Evolutionary conservation across 306 rosid genomes (phyloP).

Genomic region (Fagus sylvatica): DNA sequence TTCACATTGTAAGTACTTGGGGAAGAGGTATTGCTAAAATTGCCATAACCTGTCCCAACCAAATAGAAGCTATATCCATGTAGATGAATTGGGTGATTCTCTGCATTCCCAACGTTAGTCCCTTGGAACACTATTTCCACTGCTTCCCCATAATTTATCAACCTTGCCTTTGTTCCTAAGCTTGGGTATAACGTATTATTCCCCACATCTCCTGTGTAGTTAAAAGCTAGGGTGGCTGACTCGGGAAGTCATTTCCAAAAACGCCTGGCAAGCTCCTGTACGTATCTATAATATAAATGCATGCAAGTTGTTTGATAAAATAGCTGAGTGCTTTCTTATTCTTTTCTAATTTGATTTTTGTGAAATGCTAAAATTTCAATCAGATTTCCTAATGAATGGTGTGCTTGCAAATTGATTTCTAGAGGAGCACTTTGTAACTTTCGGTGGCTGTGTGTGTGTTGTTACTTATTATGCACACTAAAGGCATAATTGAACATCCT

Average conservation of each 20-base stretch:
- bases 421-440: too few species aligned
- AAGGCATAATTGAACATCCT: too few species aligned
- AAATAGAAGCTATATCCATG: conserved; percentile 49
- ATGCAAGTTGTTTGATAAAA: too few species aligned
- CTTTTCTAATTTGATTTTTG: not conserved
- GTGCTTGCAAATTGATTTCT: too few species aligned
- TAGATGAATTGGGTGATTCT: conserved; percentile 54
- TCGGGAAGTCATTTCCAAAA: conserved; percentile 30
- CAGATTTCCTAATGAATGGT: too few species aligned
- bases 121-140: conserved; percentile 54
- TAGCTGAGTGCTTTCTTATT: too few species aligned
- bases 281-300: too few species aligned
- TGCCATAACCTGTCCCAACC: conserved; percentile 40
- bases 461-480: too few species aligned
- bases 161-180: conserved; percentile 24
- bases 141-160: conserved; percentile 28
- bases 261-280: conserved; percentile 36
- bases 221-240: conserved; percentile 24
- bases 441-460: too few species aligned
- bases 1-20: conserved; percentile 30
- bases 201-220: conserved; percentile 42
- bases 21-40: conserved; percentile 8
- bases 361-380: too few species aligned
- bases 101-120: conserved; percentile 29
- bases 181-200: conserved; percentile 17